Percentiles rank a stretch among this genome's conserved stretches.
Evolutionary conservation across 495 filamentous ascomycete genomes (phyloP).

Genomic region (Acidiella bohemica): DNA sequence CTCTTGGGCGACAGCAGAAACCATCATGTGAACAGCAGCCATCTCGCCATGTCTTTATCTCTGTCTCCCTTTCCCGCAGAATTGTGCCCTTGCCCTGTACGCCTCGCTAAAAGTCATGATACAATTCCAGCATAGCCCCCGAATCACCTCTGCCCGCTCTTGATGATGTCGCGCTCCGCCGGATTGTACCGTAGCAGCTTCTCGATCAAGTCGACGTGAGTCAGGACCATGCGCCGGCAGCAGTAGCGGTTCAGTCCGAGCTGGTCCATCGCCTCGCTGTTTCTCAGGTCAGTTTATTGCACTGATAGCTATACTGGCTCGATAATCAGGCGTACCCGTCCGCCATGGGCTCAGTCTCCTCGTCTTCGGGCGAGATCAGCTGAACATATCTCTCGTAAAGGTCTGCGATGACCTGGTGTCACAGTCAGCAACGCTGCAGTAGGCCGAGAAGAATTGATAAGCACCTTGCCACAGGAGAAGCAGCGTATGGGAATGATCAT

Average conservation of each 20-base stretch:
- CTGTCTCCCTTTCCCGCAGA: no score
- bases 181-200: constrained; percentile 73
- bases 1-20: no score
- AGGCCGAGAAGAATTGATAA: no score
- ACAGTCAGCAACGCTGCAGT: no score
- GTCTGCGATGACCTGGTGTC: constrained; percentile 84
- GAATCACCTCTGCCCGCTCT: constrained; percentile 2
- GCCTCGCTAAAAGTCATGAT: no score
- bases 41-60: no score
- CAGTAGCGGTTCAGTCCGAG: constrained; percentile 91
- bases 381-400: constrained; percentile 90
- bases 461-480: constrained; percentile 97
- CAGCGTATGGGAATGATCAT: constrained; percentile 99
- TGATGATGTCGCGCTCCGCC: constrained; percentile 19
- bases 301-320: background rate
- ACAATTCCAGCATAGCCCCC: no score
- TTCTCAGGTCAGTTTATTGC: background rate
- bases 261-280: constrained; percentile 61
- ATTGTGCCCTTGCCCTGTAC: no score
- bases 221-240: constrained; percentile 98
- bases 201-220: constrained; percentile 98
- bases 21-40: no score
- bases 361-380: constrained; percentile 53
- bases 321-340: constrained; percentile 53
- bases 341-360: constrained; percentile 33